Evolutionary conservation across 345 rosid genomes (phyloP).

Genomic region (Alliaria petiolata): DNA sequence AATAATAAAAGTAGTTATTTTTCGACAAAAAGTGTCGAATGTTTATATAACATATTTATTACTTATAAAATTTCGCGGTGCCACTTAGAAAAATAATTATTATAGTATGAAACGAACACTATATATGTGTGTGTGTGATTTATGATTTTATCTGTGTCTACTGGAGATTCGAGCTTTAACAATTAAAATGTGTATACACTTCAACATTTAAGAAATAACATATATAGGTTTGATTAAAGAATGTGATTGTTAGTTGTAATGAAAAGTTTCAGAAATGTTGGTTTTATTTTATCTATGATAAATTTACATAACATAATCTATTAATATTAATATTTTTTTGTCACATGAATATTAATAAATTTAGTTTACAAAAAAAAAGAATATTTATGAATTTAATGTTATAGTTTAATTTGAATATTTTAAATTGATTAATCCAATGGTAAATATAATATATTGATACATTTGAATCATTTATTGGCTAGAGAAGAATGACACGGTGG

Average conservation of each 20-base stretch:
- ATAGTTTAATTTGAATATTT: too few species aligned
- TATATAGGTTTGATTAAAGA: not conserved
- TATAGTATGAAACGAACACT: too few species aligned
- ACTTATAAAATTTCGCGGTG: too few species aligned
- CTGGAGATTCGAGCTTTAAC: not conserved
- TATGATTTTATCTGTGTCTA: not conserved
- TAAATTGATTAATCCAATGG: too few species aligned
- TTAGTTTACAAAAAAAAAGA: too few species aligned
- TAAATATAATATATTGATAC: too few species aligned
- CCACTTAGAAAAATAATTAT: too few species aligned
- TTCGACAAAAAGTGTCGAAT: not conserved
- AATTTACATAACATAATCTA: not conserved
- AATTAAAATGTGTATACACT: not conserved
- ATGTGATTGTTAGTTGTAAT: not conserved
- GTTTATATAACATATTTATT: too few species aligned
- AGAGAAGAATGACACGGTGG: slow-evolving; percentile 17
- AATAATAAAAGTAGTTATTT: not conserved
- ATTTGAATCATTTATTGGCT: too few species aligned
- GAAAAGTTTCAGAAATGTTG: not conserved
- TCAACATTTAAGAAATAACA: not conserved
- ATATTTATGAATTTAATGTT: too few species aligned
- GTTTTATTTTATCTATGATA: not conserved
- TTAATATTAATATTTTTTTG: not conserved
- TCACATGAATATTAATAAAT: not conserved
- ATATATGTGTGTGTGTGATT: too few species aligned